Evolutionary conservation across 1,284 basidiomycete species (phyloP).

Genomic region (Ceratobasidium sp.): DNA sequence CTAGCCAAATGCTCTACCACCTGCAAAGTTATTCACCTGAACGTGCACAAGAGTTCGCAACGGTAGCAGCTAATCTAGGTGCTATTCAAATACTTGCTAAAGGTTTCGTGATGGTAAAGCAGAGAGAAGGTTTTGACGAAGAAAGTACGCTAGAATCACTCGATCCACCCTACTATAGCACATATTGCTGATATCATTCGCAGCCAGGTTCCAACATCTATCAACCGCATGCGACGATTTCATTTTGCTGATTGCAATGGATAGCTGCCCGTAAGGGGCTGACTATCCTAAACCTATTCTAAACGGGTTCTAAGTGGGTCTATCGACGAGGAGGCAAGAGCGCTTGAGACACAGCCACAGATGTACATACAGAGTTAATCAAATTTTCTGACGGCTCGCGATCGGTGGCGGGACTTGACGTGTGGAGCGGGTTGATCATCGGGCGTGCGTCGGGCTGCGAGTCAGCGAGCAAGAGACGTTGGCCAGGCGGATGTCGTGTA

Average conservation of each 20-base stretch:
- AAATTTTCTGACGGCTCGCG: no score
- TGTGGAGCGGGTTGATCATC: no score
- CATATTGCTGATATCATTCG: not conserved
- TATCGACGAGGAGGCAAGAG: no score
- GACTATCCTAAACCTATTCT: no score
- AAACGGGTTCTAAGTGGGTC: no score
- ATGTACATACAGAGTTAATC: no score
- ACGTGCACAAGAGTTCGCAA: slow-evolving; percentile 1
- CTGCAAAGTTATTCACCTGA: not conserved
- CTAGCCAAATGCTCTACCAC: not conserved
- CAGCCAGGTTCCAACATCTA: not conserved
- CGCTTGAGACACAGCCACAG: no score
- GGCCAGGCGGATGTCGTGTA: no score
- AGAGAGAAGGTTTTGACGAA: not conserved
- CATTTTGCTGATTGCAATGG: not conserved
- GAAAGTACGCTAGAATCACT: not conserved
- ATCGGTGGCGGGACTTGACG: no score
- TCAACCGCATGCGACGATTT: not conserved
- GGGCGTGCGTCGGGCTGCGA: no score
- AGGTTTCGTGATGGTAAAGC: slow-evolving; percentile 2
- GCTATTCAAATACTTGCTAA: not conserved
- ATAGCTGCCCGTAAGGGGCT: no score
- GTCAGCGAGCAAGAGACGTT: no score
- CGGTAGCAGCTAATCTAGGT: not conserved
- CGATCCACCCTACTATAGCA: not conserved